These are phyloP conservation scores for Aspergillus neoniger DNA, from an alignment of 2,329 filamentous ascomycete genomes.

Conservation along the genomic window DNA sequence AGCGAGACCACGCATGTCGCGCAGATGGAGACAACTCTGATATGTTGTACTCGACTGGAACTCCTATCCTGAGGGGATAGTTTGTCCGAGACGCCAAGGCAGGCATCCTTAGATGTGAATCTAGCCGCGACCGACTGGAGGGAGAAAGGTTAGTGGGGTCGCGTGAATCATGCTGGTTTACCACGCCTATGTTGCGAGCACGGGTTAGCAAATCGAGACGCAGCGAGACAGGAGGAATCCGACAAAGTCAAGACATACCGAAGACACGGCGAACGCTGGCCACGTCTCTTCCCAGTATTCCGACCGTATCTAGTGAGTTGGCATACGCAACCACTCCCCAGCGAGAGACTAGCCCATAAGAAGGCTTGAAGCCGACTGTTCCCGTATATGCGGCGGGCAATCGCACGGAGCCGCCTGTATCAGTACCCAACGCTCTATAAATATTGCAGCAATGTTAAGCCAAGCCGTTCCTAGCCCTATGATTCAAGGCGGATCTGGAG, in stretches of 20 bases:
- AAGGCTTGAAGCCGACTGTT: slow-evolving; percentile 84
- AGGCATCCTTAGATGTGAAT: slow-evolving; percentile 44
- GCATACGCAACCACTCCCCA: slow-evolving; percentile 89
- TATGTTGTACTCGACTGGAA: slow-evolving; percentile 82
- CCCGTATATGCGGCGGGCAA: slow-evolving; percentile 86
- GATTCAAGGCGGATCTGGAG: not conserved
- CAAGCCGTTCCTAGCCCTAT: not conserved
- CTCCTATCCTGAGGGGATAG: slow-evolving; percentile 54
- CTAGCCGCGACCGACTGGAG: slow-evolving; percentile 56
- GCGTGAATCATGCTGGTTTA: slow-evolving; percentile 63
- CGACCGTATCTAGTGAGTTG: slow-evolving; percentile 89
- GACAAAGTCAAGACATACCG: slow-evolving; percentile 39
- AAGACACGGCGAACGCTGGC: slow-evolving; percentile 56
- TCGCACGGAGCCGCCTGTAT: slow-evolving; percentile 87
- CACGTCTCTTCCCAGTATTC: slow-evolving; percentile 65
- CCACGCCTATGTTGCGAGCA: slow-evolving; percentile 39
- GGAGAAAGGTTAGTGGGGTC: slow-evolving; percentile 73
- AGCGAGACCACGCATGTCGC: slow-evolving; percentile 66
- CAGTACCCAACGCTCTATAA: slow-evolving; percentile 75
- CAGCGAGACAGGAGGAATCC: not conserved
- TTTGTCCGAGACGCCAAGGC: slow-evolving; percentile 26
- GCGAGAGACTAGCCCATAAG: slow-evolving; percentile 82
- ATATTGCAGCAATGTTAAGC: slow-evolving; percentile 7
- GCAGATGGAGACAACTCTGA: slow-evolving; percentile 72
- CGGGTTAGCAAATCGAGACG: slow-evolving; percentile 16